Conservation (phyloP, 164 flowering plant species). For the Macadamia integrifolia region DNA sequence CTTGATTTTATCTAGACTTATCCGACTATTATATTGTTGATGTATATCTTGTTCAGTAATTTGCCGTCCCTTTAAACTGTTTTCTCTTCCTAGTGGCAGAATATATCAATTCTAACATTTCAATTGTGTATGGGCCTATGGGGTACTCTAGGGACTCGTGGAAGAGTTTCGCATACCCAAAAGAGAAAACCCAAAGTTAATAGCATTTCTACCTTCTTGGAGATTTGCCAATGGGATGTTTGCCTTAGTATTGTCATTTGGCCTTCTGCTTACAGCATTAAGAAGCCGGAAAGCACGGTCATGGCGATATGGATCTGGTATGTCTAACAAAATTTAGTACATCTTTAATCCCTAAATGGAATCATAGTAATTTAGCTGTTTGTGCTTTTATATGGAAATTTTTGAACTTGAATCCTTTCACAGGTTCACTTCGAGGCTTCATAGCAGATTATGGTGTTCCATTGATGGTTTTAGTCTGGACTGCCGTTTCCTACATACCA, state of each 20-base stretch:
- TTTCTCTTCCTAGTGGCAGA: no score
- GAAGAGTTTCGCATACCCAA: conserved; percentile 84
- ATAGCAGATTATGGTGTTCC: conserved; percentile 99
- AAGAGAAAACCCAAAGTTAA: conserved; percentile 40
- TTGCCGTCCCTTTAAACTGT: background rate
- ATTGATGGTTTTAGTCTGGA: conserved; percentile 93
- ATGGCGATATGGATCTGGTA: conserved; percentile 95
- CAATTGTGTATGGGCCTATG: background rate
- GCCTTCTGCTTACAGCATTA: conserved; percentile 73
- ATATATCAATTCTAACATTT: background rate
- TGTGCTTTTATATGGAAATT: background rate
- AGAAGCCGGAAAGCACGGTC: conserved; percentile 93
- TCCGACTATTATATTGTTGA: background rate
- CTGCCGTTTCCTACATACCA: conserved; percentile 85
- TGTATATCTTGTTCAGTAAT: background rate
- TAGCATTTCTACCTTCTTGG: conserved; percentile 75
- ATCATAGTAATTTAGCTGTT: background rate
- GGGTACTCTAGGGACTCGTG: conserved; percentile 55
- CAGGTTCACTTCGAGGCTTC: conserved; percentile 87
- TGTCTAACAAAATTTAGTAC: background rate
- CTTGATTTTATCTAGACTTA: background rate
- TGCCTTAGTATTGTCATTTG: conserved; percentile 93
- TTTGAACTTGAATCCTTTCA: conserved; percentile 7
- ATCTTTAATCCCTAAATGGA: background rate
- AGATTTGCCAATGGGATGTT: conserved; percentile 98